Conservation (phyloP, 495 filamentous ascomycete genomes). For the Usnea hakonensis region DNA sequence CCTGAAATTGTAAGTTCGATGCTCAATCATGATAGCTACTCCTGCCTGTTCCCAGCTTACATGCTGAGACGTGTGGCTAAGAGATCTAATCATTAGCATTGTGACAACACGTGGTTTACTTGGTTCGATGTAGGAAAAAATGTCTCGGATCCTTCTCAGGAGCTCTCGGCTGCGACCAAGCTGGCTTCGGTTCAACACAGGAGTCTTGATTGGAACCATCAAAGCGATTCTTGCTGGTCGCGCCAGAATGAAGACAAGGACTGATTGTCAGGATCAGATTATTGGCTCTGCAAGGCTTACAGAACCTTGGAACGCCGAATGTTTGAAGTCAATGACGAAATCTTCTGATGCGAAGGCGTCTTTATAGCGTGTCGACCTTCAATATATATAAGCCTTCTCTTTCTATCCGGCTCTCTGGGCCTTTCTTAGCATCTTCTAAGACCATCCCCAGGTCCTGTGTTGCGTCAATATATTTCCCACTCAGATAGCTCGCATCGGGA, state of each 20-base stretch:
- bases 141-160: background rate
- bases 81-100: too few species aligned
- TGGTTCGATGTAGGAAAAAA: slow-evolving; percentile 9
- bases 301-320: background rate
- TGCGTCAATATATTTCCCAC: slow-evolving; percentile 26
- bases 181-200: background rate
- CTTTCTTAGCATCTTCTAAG: slow-evolving; percentile 21
- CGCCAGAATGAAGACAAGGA: background rate
- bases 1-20: too few species aligned
- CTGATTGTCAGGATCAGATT: background rate
- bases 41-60: too few species aligned
- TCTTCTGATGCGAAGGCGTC: background rate
- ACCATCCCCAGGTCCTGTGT: slow-evolving; percentile 26
- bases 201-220: background rate
- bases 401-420: slow-evolving; percentile 18
- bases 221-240: background rate
- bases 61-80: too few species aligned
- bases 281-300: background rate
- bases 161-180: background rate
- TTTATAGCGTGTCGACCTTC: slow-evolving; percentile 25
- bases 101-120: too few species aligned
- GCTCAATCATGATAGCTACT: too few species aligned
- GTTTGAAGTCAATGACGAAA: background rate
- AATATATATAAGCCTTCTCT: slow-evolving; percentile 23
- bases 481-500: slow-evolving; percentile 21